A percentile compares a stretch with the other conserved stretches of the same genome.
These are phyloP conservation scores for Xylaria bambusicola DNA, from an alignment of 495 filamentous ascomycete genomes.

Conservation along the genomic window DNA sequence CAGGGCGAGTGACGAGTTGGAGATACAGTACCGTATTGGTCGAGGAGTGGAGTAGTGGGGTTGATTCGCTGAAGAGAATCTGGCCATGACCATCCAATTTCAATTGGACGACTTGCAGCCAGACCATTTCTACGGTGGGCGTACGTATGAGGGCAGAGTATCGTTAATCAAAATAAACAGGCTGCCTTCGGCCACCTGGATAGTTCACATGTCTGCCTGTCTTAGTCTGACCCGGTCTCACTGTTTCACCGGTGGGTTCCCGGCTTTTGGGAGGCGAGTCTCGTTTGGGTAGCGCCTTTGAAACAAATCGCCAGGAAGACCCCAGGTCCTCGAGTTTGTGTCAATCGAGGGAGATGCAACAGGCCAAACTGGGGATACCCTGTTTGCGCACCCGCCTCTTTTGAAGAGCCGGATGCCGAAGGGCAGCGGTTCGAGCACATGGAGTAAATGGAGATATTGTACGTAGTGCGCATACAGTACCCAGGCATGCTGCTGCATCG, in stretches of 20 bases:
- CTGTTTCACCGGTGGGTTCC: background rate
- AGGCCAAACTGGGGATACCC: background rate
- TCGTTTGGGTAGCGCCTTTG: slow-evolving; percentile 11
- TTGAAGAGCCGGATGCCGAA: slow-evolving; percentile 7
- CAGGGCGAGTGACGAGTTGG: background rate
- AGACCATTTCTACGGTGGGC: too few relatives aligned
- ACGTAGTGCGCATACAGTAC: too few relatives aligned
- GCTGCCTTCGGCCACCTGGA: too few relatives aligned
- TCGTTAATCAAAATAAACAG: too few relatives aligned
- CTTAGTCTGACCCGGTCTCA: slow-evolving; percentile 10
- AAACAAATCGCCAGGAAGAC: slow-evolving; percentile 7
- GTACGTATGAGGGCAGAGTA: too few relatives aligned
- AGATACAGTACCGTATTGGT: background rate
- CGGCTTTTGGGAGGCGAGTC: slow-evolving; percentile 16
- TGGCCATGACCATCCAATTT: background rate
- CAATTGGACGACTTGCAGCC: background rate
- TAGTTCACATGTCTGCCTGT: background rate
- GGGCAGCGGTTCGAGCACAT: too few relatives aligned
- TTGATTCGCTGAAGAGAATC: background rate
- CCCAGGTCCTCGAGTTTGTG: background rate
- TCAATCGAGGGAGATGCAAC: background rate
- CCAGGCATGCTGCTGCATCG: too few relatives aligned
- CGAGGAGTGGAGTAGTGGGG: background rate
- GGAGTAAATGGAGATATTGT: too few relatives aligned
- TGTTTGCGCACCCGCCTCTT: background rate